Evolutionary conservation across 2,329 filamentous ascomycete genomes (phyloP).

Genomic region (Teratosphaeria pseudoeucalypti): DNA sequence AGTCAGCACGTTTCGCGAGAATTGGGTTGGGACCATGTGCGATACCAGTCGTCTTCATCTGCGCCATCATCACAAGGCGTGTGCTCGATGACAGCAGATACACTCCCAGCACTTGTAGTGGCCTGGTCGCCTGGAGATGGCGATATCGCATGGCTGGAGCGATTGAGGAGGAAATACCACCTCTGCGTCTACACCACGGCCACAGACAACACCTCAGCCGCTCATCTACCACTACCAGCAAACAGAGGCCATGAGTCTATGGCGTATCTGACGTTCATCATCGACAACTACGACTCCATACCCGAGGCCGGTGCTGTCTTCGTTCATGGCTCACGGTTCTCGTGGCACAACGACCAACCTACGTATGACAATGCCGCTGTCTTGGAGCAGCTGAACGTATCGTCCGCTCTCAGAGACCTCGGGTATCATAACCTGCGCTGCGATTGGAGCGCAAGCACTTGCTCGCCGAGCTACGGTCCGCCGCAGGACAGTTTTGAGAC

Average conservation of each 20-base stretch:
- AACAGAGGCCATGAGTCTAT: constrained; percentile 53
- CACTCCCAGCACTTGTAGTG: constrained; percentile 36
- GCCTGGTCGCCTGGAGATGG: constrained; percentile 33
- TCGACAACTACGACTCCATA: constrained; percentile 49
- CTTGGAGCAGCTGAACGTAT: constrained; percentile 30
- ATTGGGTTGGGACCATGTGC: constrained; percentile 36
- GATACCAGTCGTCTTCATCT: constrained; percentile 27
- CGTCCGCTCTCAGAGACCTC: constrained; percentile 26
- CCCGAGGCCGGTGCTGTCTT: constrained; percentile 45
- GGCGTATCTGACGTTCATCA: constrained; percentile 50
- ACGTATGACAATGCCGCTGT: constrained; percentile 37
- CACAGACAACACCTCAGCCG: constrained; percentile 16
- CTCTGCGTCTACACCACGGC: constrained; percentile 38
- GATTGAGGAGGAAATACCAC: constrained; percentile 31
- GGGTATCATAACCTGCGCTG: constrained; percentile 43
- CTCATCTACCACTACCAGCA: constrained; percentile 33
- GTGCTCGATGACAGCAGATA: constrained; percentile 32
- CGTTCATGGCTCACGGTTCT: constrained; percentile 46
- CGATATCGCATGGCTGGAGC: constrained; percentile 32
- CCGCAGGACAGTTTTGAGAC: constrained; percentile 33
- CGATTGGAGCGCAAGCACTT: constrained; percentile 38
- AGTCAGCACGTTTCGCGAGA: constrained; percentile 1
- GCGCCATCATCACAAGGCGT: constrained; percentile 28
- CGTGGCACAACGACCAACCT: constrained; percentile 47
- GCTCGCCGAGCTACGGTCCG: constrained; percentile 26